phyloP scores from a whole-genome alignment of 495 filamentous ascomycete genomes.

The Elasticomyces elasticus region DNA sequence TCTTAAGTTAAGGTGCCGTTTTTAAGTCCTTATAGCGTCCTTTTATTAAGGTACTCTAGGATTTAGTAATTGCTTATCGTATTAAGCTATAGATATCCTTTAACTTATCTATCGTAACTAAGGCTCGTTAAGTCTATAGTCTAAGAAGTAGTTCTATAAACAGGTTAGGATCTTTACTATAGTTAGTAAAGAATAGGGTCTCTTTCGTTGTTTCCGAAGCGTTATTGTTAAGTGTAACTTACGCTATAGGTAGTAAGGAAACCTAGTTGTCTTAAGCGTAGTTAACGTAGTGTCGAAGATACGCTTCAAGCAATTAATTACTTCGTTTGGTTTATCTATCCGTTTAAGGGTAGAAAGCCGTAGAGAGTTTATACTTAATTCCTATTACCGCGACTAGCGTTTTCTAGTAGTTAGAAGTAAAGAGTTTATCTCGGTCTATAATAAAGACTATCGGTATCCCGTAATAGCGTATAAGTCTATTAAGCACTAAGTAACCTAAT shows the following conservation, averaged over 20 bases:
- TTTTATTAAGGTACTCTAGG: slow-evolving; percentile 17
- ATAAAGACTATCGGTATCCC: slow-evolving; percentile 2
- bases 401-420: slow-evolving; percentile 10
- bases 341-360: background rate
- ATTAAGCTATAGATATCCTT: background rate
- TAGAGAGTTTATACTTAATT: slow-evolving; percentile 5
- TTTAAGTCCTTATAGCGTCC: slow-evolving; percentile 14
- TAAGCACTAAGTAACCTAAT: slow-evolving; percentile 1
- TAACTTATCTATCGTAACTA: slow-evolving; percentile 5
- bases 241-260: background rate
- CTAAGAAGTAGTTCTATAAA: slow-evolving; percentile 7
- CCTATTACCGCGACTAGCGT: slow-evolving; percentile 2
- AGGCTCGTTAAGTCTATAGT: slow-evolving; percentile 4
- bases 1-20: slow-evolving; percentile 19
- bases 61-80: slow-evolving; percentile 16
- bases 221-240: background rate
- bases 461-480: slow-evolving; percentile 2
- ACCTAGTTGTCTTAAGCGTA: slow-evolving; percentile 9
- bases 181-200: background rate
- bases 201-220: background rate
- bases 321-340: background rate
- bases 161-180: slow-evolving; percentile 8
- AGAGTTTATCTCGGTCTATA: background rate
- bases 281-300: background rate
- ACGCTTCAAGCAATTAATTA: background rate